Conservation (phyloP, 2,329 filamentous ascomycete species). For the Colletotrichum liaoningense region DNA sequence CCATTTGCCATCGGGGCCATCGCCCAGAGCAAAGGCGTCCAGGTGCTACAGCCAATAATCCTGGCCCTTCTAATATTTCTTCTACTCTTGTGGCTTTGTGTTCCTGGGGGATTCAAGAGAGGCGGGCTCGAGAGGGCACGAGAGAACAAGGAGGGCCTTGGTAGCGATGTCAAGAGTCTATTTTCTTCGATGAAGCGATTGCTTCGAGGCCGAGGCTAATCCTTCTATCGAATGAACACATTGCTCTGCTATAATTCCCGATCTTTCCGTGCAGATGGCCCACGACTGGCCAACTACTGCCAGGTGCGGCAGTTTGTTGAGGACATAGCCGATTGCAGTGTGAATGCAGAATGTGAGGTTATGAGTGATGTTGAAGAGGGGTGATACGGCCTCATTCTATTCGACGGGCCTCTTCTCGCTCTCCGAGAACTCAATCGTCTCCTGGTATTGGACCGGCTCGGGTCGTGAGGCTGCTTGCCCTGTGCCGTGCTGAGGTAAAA, state of each 20-base stretch:
- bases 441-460: neutral
- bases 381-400: constrained; percentile 68
- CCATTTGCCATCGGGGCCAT: constrained; percentile 77
- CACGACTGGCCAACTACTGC: too few species aligned
- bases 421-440: constrained; percentile 30
- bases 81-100: constrained; percentile 56
- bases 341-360: constrained; percentile 89
- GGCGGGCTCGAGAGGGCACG: constrained; percentile 55
- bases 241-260: neutral
- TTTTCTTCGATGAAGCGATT: neutral
- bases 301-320: constrained; percentile 35
- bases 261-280: neutral
- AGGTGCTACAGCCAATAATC: constrained; percentile 67
- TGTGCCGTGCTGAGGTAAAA: neutral
- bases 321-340: constrained; percentile 69
- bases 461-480: neutral
- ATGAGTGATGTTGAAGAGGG: constrained; percentile 81
- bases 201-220: too few species aligned
- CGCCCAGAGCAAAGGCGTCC: constrained; percentile 67
- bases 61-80: constrained; percentile 60
- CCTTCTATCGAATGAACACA: neutral
- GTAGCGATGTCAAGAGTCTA: constrained; percentile 44
- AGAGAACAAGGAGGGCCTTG: constrained; percentile 49
- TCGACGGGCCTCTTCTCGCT: constrained; percentile 34
- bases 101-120: constrained; percentile 52